phyloP scores from a whole-genome alignment of 2,329 filamentous ascomycete species.

The Aotearoamyces nothofagi region DNA sequence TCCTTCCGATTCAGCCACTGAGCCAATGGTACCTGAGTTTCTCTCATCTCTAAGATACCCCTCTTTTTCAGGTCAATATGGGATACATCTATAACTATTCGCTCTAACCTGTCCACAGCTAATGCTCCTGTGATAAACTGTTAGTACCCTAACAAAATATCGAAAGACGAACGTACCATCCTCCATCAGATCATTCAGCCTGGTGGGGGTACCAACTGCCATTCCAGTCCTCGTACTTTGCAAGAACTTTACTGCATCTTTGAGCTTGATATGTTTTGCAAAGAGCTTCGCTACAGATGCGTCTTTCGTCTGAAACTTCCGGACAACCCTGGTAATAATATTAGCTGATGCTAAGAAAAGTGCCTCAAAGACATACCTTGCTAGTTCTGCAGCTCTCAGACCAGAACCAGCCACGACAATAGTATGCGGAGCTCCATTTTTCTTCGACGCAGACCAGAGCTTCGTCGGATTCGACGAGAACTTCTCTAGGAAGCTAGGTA shows the following conservation, averaged over 20 bases:
- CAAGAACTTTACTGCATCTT: conserved; percentile 69
- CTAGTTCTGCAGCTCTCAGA: conserved; percentile 71
- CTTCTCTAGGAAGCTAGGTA: conserved; percentile 64
- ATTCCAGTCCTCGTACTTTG: conserved; percentile 60
- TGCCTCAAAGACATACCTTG: conserved; percentile 35
- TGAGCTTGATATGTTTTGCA: conserved; percentile 93
- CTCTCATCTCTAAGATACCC: conserved; percentile 88
- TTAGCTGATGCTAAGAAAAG: background rate
- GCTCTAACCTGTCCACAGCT: conserved; percentile 53
- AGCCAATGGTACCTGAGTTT: conserved; percentile 69
- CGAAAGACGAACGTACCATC: conserved; percentile 39
- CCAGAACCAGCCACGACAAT: conserved; percentile 78
- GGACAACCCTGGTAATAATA: conserved; percentile 39
- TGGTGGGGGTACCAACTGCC: conserved; percentile 76
- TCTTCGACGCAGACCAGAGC: conserved; percentile 46
- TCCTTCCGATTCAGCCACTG: conserved; percentile 56
- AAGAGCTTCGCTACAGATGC: conserved; percentile 80
- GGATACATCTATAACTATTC: conserved; percentile 79
- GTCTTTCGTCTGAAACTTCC: conserved; percentile 67
- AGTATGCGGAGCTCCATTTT: conserved; percentile 67
- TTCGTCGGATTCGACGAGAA: conserved; percentile 40
- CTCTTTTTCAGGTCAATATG: conserved; percentile 92
- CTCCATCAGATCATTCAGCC: conserved; percentile 69
- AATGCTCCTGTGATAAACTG: conserved; percentile 39
- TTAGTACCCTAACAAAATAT: conserved; percentile 2